A percentile compares a stretch with the other conserved stretches of the same genome.
These are phyloP conservation scores for Clohesyomyces aquaticus DNA, from an alignment of 495 filamentous ascomycete species.

Conservation along the genomic window DNA sequence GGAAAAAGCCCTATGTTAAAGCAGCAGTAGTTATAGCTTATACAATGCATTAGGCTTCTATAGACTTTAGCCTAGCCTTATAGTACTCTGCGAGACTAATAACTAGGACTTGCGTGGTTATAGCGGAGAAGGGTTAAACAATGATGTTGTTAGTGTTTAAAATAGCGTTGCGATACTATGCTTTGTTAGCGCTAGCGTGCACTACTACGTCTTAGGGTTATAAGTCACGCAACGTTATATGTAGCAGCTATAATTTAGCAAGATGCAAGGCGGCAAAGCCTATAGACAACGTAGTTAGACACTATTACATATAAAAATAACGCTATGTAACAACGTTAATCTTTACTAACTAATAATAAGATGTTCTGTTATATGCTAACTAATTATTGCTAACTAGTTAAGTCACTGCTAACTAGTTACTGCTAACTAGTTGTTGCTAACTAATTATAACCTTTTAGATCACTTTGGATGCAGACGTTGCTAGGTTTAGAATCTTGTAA, in stretches of 20 bases:
- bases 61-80: neutral
- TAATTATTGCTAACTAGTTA: too few species aligned
- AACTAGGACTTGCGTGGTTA: neutral
- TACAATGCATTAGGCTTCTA: neutral
- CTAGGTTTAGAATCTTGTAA: too few species aligned
- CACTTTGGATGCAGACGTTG: too few species aligned
- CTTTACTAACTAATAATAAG: too few species aligned
- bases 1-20: constrained; percentile 12
- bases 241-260: too few species aligned
- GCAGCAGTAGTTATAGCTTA: constrained; percentile 2
- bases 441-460: too few species aligned
- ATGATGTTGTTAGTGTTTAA: neutral
- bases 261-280: too few species aligned
- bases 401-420: too few species aligned
- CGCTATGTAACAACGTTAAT: too few species aligned
- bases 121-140: neutral
- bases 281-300: neutral
- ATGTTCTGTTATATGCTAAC: too few species aligned
- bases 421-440: too few species aligned
- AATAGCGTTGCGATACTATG: neutral
- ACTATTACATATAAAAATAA: neutral
- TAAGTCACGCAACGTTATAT: neutral
- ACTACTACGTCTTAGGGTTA: neutral
- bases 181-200: neutral
- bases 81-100: constrained; percentile 8